phyloP scores from a whole-genome alignment of 352 stramenopile genomes.

The Phytophthora citrophthora region DNA sequence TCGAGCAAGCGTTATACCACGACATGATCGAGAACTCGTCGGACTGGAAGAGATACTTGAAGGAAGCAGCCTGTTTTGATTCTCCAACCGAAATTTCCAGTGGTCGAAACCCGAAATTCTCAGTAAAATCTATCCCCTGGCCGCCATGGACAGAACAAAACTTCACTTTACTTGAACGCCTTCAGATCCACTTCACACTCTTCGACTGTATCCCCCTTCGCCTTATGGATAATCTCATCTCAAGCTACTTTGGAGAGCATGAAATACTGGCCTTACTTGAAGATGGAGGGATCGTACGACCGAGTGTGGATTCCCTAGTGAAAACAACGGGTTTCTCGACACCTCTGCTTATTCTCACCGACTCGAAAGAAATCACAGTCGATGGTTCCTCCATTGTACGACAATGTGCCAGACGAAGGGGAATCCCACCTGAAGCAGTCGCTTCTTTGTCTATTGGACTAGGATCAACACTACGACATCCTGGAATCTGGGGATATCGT shows the following conservation, averaged over 20 bases:
- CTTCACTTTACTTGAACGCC: slow-evolving; percentile 32
- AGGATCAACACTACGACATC: not conserved
- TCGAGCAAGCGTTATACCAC: slow-evolving; percentile 21
- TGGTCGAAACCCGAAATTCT: not conserved
- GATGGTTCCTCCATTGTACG: slow-evolving; percentile 20
- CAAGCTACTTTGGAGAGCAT: slow-evolving; percentile 27
- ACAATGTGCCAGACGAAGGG: slow-evolving; percentile 20
- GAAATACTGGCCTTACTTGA: slow-evolving; percentile 23
- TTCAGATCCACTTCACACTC: slow-evolving; percentile 41
- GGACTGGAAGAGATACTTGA: slow-evolving; percentile 40
- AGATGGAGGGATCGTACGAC: slow-evolving; percentile 13
- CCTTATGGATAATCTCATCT: slow-evolving; percentile 35
- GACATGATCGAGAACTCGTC: slow-evolving; percentile 39
- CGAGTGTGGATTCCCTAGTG: slow-evolving; percentile 16
- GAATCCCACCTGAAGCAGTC: slow-evolving; percentile 19
- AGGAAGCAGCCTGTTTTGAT: slow-evolving; percentile 1
- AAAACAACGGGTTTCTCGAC: slow-evolving; percentile 17
- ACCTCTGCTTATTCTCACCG: slow-evolving; percentile 28
- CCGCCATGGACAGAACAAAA: slow-evolving; percentile 33
- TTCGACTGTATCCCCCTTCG: slow-evolving; percentile 31
- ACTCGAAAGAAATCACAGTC: slow-evolving; percentile 17
- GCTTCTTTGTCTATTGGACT: slow-evolving; percentile 17
- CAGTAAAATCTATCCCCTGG: slow-evolving; percentile 13
- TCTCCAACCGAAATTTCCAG: not conserved
- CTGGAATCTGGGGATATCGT: slow-evolving; percentile 17